phyloP scores from a whole-genome alignment of 441 rosid genomes.

The Populus hybrid region DNA sequence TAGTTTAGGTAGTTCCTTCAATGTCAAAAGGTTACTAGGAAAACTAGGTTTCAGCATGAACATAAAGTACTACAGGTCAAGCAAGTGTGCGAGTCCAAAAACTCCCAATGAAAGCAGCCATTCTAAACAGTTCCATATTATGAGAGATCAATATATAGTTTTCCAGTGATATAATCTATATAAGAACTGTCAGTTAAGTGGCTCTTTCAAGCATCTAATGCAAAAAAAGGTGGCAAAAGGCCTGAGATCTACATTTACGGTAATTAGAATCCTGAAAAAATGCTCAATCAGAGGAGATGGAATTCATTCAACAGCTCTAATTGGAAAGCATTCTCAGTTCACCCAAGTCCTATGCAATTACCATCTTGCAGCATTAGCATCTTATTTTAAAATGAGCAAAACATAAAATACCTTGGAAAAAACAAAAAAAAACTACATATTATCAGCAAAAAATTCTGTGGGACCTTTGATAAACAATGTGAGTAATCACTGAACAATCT shows the following conservation, averaged over 20 bases:
- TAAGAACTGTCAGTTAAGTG: not conserved
- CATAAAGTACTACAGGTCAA: not conserved
- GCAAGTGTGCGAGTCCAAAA: not conserved
- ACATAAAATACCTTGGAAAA: not conserved
- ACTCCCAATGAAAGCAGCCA: not conserved
- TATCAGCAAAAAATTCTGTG: not conserved
- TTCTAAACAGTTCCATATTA: not conserved
- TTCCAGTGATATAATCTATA: too few relatives aligned
- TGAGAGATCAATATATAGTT: not conserved
- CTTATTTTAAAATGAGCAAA: not conserved
- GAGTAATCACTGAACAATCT: not conserved
- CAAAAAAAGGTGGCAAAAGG: not conserved
- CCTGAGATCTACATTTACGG: not conserved
- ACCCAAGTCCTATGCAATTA: not conserved
- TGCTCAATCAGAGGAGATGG: not conserved
- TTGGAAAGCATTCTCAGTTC: not conserved
- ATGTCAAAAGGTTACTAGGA: not conserved
- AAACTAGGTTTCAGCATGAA: not conserved
- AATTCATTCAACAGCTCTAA: not conserved
- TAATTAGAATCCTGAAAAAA: not conserved
- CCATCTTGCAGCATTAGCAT: not conserved
- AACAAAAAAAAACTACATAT: not conserved
- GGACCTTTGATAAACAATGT: not conserved
- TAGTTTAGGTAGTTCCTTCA: not conserved
- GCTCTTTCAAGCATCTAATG: not conserved